Percentiles rank a stretch among this genome's conserved stretches.
Conservation (phyloP, 805 yeast species). For the Blastobotrys muscicola region DNA sequence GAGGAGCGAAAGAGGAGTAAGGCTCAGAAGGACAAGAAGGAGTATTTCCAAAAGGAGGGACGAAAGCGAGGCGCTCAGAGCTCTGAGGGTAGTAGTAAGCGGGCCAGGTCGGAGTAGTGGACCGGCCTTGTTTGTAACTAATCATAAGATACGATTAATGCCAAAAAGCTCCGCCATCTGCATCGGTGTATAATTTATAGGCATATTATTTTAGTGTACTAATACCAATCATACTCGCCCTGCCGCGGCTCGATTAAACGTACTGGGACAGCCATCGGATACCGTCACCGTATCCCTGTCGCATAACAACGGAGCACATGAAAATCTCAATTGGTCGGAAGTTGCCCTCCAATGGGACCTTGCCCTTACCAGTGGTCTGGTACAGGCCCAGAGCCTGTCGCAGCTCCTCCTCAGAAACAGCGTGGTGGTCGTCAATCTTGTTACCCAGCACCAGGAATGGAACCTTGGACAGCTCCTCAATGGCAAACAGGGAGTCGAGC, state of each 20-base stretch:
- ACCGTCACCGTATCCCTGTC: constrained; percentile 98
- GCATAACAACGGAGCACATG: constrained; percentile 97
- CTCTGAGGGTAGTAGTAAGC: constrained; percentile 19
- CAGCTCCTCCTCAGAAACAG: constrained; percentile 90
- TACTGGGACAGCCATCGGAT: constrained; percentile 97
- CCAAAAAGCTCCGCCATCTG: not conserved
- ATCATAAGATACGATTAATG: not conserved
- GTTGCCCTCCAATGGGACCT: constrained; percentile 52
- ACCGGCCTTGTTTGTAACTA: too few relatives aligned
- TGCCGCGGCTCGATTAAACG: constrained; percentile 39
- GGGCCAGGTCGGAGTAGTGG: not conserved
- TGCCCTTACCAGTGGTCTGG: constrained; percentile 86
- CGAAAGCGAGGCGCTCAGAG: constrained; percentile 18
- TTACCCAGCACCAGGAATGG: constrained; percentile 94
- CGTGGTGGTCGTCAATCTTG: constrained; percentile 89
- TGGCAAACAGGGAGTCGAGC: constrained; percentile 83
- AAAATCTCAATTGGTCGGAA: constrained; percentile 90
- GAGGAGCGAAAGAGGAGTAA: constrained; percentile 64
- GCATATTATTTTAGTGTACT: not conserved
- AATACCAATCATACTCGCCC: not conserved
- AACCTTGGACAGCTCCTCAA: constrained; percentile 81
- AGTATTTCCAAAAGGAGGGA: constrained; percentile 54
- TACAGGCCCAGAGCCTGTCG: constrained; percentile 82
- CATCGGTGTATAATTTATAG: not conserved
- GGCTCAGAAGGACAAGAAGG: constrained; percentile 79